Evolutionary conservation across 2,329 filamentous ascomycete species (phyloP).

Genomic region (Verticillium nonalfalfae): DNA sequence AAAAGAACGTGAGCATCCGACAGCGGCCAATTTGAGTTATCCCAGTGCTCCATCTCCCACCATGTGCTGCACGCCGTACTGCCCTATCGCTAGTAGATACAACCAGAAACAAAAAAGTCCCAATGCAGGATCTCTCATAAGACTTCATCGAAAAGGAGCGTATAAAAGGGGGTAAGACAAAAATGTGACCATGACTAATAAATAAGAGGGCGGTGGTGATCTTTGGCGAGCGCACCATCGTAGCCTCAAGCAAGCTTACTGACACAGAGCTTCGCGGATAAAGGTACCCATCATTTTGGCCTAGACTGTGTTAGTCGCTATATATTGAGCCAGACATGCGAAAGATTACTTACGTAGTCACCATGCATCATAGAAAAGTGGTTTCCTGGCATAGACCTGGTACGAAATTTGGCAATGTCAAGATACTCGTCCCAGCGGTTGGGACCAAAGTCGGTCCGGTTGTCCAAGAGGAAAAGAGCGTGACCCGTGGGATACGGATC

Average conservation of each 20-base stretch:
- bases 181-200: background rate
- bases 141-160: too few relatives aligned
- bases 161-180: background rate
- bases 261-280: constrained; percentile 26
- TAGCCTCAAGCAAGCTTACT: constrained; percentile 5
- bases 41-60: too few relatives aligned
- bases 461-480: constrained; percentile 66
- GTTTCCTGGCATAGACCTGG: constrained; percentile 63
- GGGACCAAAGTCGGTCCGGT: constrained; percentile 63
- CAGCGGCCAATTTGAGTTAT: too few relatives aligned
- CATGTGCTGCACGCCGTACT: too few relatives aligned
- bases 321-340: background rate
- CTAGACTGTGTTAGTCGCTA: constrained; percentile 9
- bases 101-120: too few relatives aligned
- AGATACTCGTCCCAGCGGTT: constrained; percentile 66
- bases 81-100: too few relatives aligned
- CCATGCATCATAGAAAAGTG: constrained; percentile 76
- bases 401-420: constrained; percentile 53
- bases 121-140: too few relatives aligned
- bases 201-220: background rate
- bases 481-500: constrained; percentile 53
- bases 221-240: constrained; percentile 2
- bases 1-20: too few relatives aligned
- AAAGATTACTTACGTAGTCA: constrained; percentile 22
- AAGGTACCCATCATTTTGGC: constrained; percentile 27